A percentile compares a stretch with the other conserved stretches of the same genome.
Evolutionary conservation across 345 rosid genomes (phyloP).

Genomic region (Cardamine occulta): DNA sequence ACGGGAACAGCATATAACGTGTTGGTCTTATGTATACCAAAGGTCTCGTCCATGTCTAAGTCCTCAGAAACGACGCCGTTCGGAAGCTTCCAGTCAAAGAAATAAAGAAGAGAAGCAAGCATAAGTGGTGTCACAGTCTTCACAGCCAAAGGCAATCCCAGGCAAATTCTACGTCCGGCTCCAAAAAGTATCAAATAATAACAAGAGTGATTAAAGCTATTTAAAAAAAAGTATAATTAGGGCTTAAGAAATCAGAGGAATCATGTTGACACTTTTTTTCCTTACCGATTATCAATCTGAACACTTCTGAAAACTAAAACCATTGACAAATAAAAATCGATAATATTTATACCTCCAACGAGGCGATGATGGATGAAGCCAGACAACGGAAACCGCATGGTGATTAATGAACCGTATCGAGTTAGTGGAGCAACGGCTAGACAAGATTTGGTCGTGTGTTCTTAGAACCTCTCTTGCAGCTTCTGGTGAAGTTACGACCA

Average conservation of each 20-base stretch:
- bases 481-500: conserved; percentile 39
- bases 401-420: conserved; percentile 26
- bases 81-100: conserved; percentile 57
- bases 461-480: conserved; percentile 38
- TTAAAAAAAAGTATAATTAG: too few species aligned
- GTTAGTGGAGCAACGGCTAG: conserved; percentile 32
- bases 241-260: too few species aligned
- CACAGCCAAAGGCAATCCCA: conserved; percentile 47
- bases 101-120: conserved; percentile 51
- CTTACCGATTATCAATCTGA: too few species aligned
- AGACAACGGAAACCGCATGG: conserved; percentile 34
- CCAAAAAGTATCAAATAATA: conserved; percentile 1
- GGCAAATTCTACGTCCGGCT: conserved; percentile 43
- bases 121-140: conserved; percentile 46
- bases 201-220: too few species aligned
- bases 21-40: conserved; percentile 46
- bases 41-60: conserved; percentile 51
- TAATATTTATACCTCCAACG: conserved; percentile 44
- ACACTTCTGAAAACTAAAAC: background rate
- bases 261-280: too few species aligned
- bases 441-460: conserved; percentile 45
- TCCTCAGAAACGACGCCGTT: conserved; percentile 34
- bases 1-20: conserved; percentile 37
- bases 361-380: conserved; percentile 38
- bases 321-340: background rate